Evolutionary conservation across 208 protist species (phyloP).

Genomic region (Strigomonas culicis): DNA sequence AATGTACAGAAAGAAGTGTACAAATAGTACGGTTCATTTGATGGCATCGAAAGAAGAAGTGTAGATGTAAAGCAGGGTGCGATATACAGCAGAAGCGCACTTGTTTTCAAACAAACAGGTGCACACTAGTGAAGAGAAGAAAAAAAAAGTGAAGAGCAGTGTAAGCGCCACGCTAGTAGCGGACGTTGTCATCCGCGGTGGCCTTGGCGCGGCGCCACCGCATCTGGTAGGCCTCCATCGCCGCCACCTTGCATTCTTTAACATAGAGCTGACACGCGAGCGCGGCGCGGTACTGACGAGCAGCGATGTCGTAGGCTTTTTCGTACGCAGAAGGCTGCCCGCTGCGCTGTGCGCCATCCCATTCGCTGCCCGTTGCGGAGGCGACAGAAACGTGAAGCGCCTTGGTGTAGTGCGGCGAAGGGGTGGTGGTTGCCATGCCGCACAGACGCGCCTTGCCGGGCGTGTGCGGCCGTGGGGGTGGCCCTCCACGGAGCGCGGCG

Average conservation of each 20-base stretch:
- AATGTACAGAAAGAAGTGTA: conserved; percentile 12
- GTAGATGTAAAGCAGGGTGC: not conserved
- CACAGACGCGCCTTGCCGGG: too few species aligned
- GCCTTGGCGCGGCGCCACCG: conserved; percentile 21
- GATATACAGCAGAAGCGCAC: not conserved
- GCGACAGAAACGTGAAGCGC: too few species aligned
- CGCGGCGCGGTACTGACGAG: conserved; percentile 12
- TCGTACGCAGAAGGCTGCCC: too few species aligned
- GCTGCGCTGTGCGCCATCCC: too few species aligned
- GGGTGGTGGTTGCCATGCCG: too few species aligned
- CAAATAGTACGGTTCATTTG: conserved; percentile 8
- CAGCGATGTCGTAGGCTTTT: too few species aligned
- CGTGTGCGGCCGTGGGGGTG: too few species aligned
- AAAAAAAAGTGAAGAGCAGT: conserved; percentile 19
- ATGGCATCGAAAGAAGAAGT: conserved; percentile 11
- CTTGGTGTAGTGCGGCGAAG: too few species aligned
- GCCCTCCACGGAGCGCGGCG: too few species aligned
- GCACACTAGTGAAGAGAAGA: not conserved
- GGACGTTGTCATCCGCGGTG: too few species aligned
- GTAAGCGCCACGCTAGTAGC: too few species aligned
- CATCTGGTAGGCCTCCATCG: conserved; percentile 21
- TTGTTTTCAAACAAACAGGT: not conserved
- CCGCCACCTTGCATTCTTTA: conserved; percentile 17
- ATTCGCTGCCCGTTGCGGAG: too few species aligned
- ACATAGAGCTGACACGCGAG: conserved; percentile 15